Conservation (phyloP, 176 grass and related monocot species). For the Dendrocalamus sinicus region DNA sequence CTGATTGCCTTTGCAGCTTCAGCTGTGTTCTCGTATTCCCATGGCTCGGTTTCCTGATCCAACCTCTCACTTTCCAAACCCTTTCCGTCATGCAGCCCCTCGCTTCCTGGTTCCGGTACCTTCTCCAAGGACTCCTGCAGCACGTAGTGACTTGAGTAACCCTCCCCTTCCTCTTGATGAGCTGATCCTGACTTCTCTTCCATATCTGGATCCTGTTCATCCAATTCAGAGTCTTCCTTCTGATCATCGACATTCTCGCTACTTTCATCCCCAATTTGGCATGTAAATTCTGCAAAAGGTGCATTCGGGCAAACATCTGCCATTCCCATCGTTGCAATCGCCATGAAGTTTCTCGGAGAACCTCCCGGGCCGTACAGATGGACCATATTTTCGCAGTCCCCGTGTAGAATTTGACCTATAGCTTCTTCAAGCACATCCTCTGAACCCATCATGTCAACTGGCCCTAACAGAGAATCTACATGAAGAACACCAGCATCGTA, state of each 20-base stretch:
- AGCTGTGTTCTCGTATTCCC: constrained; percentile 42
- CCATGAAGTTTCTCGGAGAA: constrained; percentile 26
- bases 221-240: neutral
- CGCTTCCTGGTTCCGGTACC: neutral
- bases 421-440: constrained; percentile 24
- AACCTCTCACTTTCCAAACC: constrained; percentile 9
- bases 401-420: neutral
- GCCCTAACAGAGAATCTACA: neutral
- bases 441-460: constrained; percentile 39
- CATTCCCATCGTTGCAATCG: constrained; percentile 27
- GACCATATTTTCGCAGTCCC: neutral
- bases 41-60: neutral
- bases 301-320: constrained; percentile 32
- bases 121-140: constrained; percentile 7
- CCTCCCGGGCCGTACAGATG: neutral
- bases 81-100: neutral
- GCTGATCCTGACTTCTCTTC: constrained; percentile 2
- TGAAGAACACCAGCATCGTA: neutral
- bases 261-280: constrained; percentile 15
- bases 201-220: neutral
- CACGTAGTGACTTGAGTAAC: neutral
- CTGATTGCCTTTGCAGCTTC: constrained; percentile 34
- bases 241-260: neutral
- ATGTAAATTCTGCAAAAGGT: constrained; percentile 33
- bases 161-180: constrained; percentile 18